These are phyloP conservation scores for Edhazardia aedis DNA, from an alignment of 371 early-diverging fungal genomes.

Conservation along the genomic window DNA sequence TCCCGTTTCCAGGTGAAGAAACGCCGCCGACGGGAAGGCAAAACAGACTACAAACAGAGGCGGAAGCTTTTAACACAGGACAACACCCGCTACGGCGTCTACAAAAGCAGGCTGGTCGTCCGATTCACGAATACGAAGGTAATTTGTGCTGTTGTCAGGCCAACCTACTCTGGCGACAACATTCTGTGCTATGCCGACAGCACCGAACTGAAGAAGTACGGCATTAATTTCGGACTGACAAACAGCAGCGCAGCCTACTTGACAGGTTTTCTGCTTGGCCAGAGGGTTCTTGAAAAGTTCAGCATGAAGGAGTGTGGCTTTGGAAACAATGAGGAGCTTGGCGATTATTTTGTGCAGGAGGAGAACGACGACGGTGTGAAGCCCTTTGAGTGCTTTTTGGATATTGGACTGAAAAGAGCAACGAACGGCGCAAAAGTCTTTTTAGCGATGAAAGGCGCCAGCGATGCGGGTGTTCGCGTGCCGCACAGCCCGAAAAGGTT, in stretches of 20 bases:
- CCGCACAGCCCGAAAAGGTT: constrained; percentile 92
- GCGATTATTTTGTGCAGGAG: constrained; percentile 66
- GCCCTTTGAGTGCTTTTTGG: constrained; percentile 93
- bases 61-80: constrained; percentile 90
- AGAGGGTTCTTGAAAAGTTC: constrained; percentile 79
- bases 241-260: constrained; percentile 98
- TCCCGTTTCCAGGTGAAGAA: constrained; percentile 96
- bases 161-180: constrained; percentile 90
- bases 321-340: constrained; percentile 74
- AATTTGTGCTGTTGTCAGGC: constrained; percentile 84
- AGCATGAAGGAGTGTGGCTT: constrained; percentile 74
- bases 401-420: constrained; percentile 90
- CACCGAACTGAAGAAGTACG: constrained; percentile 87
- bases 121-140: constrained; percentile 94
- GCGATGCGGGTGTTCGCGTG: constrained; percentile 89
- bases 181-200: constrained; percentile 87
- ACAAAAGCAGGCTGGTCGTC: constrained; percentile 97
- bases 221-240: constrained; percentile 92
- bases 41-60: constrained; percentile 99
- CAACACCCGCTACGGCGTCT: constrained; percentile 97
- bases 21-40: constrained; percentile 90
- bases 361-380: constrained; percentile 68
- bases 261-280: constrained; percentile 87
- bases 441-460: constrained; percentile 96
- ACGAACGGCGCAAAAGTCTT: constrained; percentile 95